Evolutionary conservation across 306 rosid genomes (phyloP).

Genomic region (Vigna trinervia): DNA sequence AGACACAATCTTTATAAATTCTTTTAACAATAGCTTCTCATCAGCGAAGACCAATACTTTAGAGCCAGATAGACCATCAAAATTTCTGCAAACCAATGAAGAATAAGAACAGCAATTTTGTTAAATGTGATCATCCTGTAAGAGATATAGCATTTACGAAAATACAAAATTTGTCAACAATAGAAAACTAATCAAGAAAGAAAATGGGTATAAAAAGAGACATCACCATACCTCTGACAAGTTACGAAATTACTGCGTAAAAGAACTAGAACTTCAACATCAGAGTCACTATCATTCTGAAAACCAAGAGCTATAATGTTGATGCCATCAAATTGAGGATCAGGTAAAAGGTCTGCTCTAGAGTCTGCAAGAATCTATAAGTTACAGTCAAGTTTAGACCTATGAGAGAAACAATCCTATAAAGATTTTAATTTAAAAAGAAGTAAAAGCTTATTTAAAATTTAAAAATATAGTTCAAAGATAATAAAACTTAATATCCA

Average conservation of each 20-base stretch:
- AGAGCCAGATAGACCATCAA: slow-evolving; percentile 70
- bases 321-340: slow-evolving; percentile 84
- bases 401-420: slow-evolving; percentile 9
- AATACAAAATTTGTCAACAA: slow-evolving; percentile 32
- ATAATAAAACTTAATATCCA: background rate
- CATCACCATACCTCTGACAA: slow-evolving; percentile 65
- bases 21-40: slow-evolving; percentile 68
- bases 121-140: slow-evolving; percentile 9
- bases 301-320: slow-evolving; percentile 70
- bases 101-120: slow-evolving; percentile 39
- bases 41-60: slow-evolving; percentile 65
- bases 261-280: slow-evolving; percentile 70
- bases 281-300: slow-evolving; percentile 69
- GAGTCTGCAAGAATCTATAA: slow-evolving; percentile 85
- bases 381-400: slow-evolving; percentile 46
- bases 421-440: slow-evolving; percentile 29
- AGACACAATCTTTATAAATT: slow-evolving; percentile 70
- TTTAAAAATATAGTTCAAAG: slow-evolving; percentile 15
- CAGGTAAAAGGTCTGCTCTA: slow-evolving; percentile 85
- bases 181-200: slow-evolving; percentile 26
- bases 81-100: slow-evolving; percentile 61
- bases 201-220: slow-evolving; percentile 27
- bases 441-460: slow-evolving; percentile 6
- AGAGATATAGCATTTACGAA: slow-evolving; percentile 36
- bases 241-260: slow-evolving; percentile 55